phyloP scores from a whole-genome alignment of 805 yeast species.

The Ogataea saltuana region DNA sequence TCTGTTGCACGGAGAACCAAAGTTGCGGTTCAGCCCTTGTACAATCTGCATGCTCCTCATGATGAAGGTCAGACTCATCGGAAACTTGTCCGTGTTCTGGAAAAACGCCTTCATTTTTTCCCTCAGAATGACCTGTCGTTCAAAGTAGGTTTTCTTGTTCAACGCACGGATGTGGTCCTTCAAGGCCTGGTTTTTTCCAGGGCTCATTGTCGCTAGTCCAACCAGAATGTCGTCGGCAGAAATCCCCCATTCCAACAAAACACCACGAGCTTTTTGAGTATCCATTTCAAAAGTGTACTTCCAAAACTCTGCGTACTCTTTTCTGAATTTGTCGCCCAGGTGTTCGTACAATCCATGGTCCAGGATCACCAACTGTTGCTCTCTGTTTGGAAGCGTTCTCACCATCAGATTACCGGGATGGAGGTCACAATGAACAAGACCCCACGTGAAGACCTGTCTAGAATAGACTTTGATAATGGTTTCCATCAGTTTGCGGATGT shows the following conservation, averaged over 20 bases:
- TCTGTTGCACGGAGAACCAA: constrained; percentile 76
- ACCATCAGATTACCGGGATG: constrained; percentile 79
- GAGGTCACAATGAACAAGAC: constrained; percentile 72
- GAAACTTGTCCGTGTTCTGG: constrained; percentile 64
- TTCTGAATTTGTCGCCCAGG: constrained; percentile 50
- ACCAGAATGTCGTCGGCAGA: constrained; percentile 64
- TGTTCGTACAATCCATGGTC: constrained; percentile 75
- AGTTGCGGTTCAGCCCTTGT: constrained; percentile 63
- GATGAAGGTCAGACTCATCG: constrained; percentile 62
- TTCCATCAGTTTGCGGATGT: constrained; percentile 45
- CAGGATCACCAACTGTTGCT: constrained; percentile 62
- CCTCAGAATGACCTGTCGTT: constrained; percentile 43
- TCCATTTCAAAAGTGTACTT: constrained; percentile 57
- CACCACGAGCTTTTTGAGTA: constrained; percentile 43
- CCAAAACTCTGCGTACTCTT: constrained; percentile 66
- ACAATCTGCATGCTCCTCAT: constrained; percentile 74
- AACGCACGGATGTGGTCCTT: constrained; percentile 30
- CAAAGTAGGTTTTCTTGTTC: constrained; percentile 37
- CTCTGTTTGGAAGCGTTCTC: constrained; percentile 36
- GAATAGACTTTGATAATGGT: constrained; percentile 53
- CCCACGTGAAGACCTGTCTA: constrained; percentile 64
- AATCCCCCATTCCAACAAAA: constrained; percentile 68
- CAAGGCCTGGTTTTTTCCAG: constrained; percentile 30
- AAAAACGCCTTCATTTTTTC: constrained; percentile 57
- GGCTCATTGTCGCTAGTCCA: constrained; percentile 52